Percentiles rank a stretch among this genome's conserved stretches.
Evolutionary conservation across 805 yeast species (phyloP).

Genomic region (Candida koratica): DNA sequence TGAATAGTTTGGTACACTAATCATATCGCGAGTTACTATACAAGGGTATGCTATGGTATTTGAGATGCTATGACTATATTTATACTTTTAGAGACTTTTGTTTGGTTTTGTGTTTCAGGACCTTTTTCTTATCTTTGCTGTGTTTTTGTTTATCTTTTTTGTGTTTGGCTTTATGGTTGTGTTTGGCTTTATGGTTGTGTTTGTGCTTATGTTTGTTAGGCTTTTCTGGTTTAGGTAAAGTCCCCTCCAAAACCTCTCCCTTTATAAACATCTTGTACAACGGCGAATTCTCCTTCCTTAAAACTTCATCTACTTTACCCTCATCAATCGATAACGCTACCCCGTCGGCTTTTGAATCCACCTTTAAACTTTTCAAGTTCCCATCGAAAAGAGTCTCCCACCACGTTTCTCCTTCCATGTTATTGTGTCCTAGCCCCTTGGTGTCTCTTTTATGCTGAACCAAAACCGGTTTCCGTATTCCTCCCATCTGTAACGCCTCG

Average conservation of each 20-base stretch:
- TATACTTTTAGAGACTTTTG: too few relatives aligned
- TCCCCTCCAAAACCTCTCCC: constrained; percentile 83
- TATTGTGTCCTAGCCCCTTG: constrained; percentile 83
- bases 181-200: too few relatives aligned
- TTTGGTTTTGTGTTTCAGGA: too few relatives aligned
- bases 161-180: too few relatives aligned
- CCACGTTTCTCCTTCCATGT: constrained; percentile 79
- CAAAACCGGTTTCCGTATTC: constrained; percentile 76
- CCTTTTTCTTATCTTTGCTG: too few relatives aligned
- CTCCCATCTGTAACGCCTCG: constrained; percentile 74
- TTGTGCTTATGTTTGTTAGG: too few relatives aligned
- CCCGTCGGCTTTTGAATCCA: constrained; percentile 30
- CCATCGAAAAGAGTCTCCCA: constrained; percentile 97
- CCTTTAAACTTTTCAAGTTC: constrained; percentile 74
- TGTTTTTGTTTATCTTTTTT: too few relatives aligned
- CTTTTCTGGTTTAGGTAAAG: too few relatives aligned
- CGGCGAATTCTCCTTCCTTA: constrained; percentile 59
- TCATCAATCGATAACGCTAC: constrained; percentile 53
- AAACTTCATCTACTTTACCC: constrained; percentile 44
- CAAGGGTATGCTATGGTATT: too few relatives aligned
- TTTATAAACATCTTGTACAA: constrained; percentile 80
- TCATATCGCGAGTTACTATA: too few relatives aligned
- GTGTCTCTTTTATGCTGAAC: constrained; percentile 88
- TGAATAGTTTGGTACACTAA: too few relatives aligned
- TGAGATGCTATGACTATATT: too few relatives aligned